Percentiles rank a stretch among this genome's conserved stretches.
Conservation (phyloP, 192 early-diverging fungal species). For the Helicostylum pulchrum region DNA sequence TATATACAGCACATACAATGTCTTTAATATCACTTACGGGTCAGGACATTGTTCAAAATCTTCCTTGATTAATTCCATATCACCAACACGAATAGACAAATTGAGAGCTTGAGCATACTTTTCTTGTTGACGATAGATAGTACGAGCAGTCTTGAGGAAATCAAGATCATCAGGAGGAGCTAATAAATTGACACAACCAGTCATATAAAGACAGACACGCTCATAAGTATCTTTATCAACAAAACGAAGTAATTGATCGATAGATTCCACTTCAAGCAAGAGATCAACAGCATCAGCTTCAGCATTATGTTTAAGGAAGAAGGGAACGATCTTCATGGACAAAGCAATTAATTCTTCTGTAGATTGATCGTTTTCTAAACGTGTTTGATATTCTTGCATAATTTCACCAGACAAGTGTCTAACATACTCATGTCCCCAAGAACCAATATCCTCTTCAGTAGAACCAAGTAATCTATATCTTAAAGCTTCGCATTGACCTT, state of each 20-base stretch:
- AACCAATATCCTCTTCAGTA: slow-evolving; percentile 69
- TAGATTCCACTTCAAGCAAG: slow-evolving; percentile 82
- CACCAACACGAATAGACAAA: slow-evolving; percentile 82
- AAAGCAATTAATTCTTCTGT: slow-evolving; percentile 68
- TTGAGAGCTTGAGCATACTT: slow-evolving; percentile 82
- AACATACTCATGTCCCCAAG: slow-evolving; percentile 99
- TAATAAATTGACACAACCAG: slow-evolving; percentile 89
- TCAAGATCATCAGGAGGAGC: slow-evolving; percentile 84
- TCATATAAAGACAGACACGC: slow-evolving; percentile 94
- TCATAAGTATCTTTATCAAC: slow-evolving; percentile 92
- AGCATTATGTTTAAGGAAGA: slow-evolving; percentile 95
- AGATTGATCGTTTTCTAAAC: slow-evolving; percentile 57
- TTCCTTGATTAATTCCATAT: slow-evolving; percentile 75
- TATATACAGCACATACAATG: not conserved
- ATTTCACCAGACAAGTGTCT: slow-evolving; percentile 91
- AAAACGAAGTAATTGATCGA: slow-evolving; percentile 75
- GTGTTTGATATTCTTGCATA: slow-evolving; percentile 74
- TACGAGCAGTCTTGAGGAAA: slow-evolving; percentile 83
- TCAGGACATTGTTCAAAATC: slow-evolving; percentile 84
- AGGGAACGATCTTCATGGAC: slow-evolving; percentile 87
- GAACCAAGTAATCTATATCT: slow-evolving; percentile 87
- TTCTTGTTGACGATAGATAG: slow-evolving; percentile 83
- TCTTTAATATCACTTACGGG: slow-evolving; percentile 48
- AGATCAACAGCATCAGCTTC: slow-evolving; percentile 98
- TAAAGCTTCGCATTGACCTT: slow-evolving; percentile 78